phyloP scores from a whole-genome alignment of 352 stramenopile genomes.

The Pelagophyceae sp. region DNA sequence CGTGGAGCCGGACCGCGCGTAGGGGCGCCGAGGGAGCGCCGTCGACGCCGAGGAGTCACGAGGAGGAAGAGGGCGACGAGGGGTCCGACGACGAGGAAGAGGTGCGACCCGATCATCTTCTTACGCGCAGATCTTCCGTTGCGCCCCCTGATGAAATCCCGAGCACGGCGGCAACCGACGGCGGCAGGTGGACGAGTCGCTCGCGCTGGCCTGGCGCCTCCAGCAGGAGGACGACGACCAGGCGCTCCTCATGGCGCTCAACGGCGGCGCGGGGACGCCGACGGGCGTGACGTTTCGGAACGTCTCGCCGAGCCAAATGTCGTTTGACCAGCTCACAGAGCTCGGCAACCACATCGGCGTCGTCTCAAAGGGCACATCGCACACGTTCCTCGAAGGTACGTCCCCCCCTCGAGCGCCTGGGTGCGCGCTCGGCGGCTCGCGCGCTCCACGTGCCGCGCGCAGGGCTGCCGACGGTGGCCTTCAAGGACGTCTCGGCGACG shows the following conservation, averaged over 20 bases:
- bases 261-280: background rate
- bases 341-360: conserved; percentile 5
- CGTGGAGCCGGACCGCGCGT: no score
- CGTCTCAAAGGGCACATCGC: background rate
- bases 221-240: conserved; percentile 15
- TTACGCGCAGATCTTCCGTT: no score
- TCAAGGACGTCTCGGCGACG: background rate
- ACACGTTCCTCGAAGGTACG: background rate
- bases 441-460: no score
- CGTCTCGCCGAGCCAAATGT: background rate
- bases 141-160: no score
- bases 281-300: background rate
- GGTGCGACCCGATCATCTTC: no score
- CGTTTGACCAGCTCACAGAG: background rate
- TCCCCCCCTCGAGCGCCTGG: no score
- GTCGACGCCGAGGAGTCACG: no score
- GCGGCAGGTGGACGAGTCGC: background rate
- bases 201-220: conserved; percentile 5
- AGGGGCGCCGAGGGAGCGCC: no score
- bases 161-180: no score
- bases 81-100: no score
- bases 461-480: background rate
- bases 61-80: no score
- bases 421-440: no score
- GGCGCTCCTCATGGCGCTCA: background rate